Evolutionary conservation across 2,329 filamentous ascomycete genomes (phyloP), one percentile per base, ranked within the genome.

Genomic region (Sphaerulina musiva): DNA sequence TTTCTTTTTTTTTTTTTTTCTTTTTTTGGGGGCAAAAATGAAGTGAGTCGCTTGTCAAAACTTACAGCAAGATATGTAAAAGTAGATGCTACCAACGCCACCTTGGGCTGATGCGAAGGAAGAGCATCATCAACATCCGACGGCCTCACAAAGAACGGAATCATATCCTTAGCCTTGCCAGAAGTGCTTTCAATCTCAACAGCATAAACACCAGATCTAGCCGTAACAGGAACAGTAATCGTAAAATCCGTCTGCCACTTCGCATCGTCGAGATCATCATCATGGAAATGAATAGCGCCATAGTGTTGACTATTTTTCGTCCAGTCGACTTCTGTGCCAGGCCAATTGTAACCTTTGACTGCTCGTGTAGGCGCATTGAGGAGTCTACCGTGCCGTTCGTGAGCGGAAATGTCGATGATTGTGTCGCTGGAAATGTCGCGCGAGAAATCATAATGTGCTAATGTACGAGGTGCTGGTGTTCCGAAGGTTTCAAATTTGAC

Each of bases 211-310:
- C 34, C 34, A 5, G 34, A 38, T n/a, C 34, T 38, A 1, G 34
- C 34, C 8, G 34, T 9, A 6, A 7, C 10, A 11, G 34, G 34
- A 11, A 38, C 3, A 2, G 46, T 34, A 8, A 48, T 26, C 12
- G 12, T 20, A 9, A 38, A 38, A 43, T 50, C 48, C 6, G 48
- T 50, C 6, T 23, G 9, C 48, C 48, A 50, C 8, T 6, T 39
- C 9, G 48, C 48, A 43, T 50, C 48, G 17, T 50, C 48, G 17
- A 50, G 20, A 44, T 50, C 48, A 42, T 50, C 48, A 6, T 50
- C 48, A 32, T 50, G 48, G 31, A 50, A 50, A 29, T 50, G 48
- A 32, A 50, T 50, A 10, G 48, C 48, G 12, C 39, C 39, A 20
- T 50, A 50, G 4, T 40, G 26, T 34, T 43, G 40, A 9, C 26